These are phyloP conservation scores for Penicillium hesseltinei DNA, from an alignment of 2,329 filamentous ascomycete species.

Conservation along the genomic window DNA sequence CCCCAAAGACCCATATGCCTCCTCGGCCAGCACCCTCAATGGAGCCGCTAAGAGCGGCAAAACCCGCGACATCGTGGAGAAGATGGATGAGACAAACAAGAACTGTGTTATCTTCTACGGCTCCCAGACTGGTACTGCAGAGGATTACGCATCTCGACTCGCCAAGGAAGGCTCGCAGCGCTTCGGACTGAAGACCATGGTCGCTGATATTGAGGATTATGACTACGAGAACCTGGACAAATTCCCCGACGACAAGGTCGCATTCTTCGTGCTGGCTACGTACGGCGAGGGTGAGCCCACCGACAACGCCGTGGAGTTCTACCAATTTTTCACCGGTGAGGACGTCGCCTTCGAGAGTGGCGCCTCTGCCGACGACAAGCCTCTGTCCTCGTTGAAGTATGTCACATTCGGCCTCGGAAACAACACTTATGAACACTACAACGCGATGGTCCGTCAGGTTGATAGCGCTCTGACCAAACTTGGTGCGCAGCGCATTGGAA, in stretches of 20 bases:
- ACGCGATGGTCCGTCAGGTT: conserved; percentile 93
- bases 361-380: conserved; percentile 59
- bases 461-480: conserved; percentile 77
- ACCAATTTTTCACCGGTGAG: conserved; percentile 85
- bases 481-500: conserved; percentile 79
- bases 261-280: conserved; percentile 92
- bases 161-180: conserved; percentile 97
- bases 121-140: conserved; percentile 95
- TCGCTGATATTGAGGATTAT: conserved; percentile 95
- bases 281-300: conserved; percentile 98
- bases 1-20: conserved; percentile 82
- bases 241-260: conserved; percentile 84
- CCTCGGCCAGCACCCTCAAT: conserved; percentile 60
- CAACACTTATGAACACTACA: conserved; percentile 99
- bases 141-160: conserved; percentile 94
- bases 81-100: conserved; percentile 92
- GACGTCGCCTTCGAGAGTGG: conserved; percentile 77
- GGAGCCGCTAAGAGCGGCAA: conserved; percentile 73
- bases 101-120: conserved; percentile 99
- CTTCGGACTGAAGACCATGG: conserved; percentile 96
- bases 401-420: conserved; percentile 96
- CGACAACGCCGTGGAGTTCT: conserved; percentile 98
- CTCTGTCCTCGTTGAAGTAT: conserved; percentile 82
- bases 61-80: conserved; percentile 89
- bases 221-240: conserved; percentile 92